Base-by-base conservation (phyloP, 164 flowering plant genomes). In the Chimonanthus salicifolius region DNA sequence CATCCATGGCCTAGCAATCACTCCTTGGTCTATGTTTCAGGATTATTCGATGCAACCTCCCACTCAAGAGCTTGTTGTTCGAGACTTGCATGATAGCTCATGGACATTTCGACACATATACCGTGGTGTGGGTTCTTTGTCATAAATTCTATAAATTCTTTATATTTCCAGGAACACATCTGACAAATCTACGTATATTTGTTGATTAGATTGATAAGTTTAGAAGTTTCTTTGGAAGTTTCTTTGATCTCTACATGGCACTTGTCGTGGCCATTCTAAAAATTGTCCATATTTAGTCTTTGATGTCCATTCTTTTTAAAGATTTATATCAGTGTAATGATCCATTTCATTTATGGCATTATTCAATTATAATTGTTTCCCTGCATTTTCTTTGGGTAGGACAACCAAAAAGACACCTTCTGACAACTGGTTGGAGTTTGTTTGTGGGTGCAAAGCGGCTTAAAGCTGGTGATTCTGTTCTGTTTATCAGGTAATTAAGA, bases 41-140 rank as follows among this genome's bases (percentile, higher is more conserved):
- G 98, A 94, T 80, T 96, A 84, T 72, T 78, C 97, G 5, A 84
- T 89, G 92, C 98, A 94, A 79, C 98, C 99, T 71, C 98, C 99
- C 71, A 87, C 87, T 20, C 98, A 96, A 74, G 99, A 96, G 82
- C 93, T 96, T 72, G 89, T 96, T 70, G 97, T 90, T 5, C 85
- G 93, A 67, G 99, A 96, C 75, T 83, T 96, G 88, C 99, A 94
- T 75, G 93, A 94, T 64, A 90, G 88, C 76, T 81, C 90, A 2
- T 96, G 97, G 97, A 96, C 97, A 58, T 96, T 96, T 84, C 92
- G 99, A 16, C 98, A 94, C 77, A 96, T 96, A 62, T 96, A 94
- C 82, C 90, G 99, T 0, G 99, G 98, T 94, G 70, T 73, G 85
- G 45, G 33, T 58, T n/a, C 50, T 63, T 73, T 77, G 6, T 58